Percentiles rank a stretch among this genome's conserved stretches.
Evolutionary conservation across 2,329 filamentous ascomycete species (phyloP).

Genomic region (Pseudovirgaria hyperparasitica): DNA sequence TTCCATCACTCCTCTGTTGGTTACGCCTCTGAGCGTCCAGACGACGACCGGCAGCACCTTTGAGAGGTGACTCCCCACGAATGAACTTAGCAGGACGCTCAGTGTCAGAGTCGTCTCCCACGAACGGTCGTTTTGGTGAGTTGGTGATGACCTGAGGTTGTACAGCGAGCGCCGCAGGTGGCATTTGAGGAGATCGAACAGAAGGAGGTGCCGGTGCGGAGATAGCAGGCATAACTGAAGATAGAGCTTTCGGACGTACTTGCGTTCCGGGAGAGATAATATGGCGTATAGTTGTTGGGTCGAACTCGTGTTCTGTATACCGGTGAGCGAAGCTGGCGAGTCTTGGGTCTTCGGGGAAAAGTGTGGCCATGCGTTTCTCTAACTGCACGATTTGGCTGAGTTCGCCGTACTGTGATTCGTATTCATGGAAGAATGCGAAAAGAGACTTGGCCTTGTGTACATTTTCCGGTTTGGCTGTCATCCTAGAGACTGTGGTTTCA

Average conservation of each 20-base stretch:
- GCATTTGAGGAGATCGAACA: too few relatives aligned
- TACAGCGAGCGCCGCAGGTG: slow-evolving; percentile 5
- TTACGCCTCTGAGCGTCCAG: slow-evolving; percentile 59
- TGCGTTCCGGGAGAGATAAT: slow-evolving; percentile 74
- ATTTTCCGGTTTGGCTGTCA: slow-evolving; percentile 65
- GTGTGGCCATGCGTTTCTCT: slow-evolving; percentile 81
- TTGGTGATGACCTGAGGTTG: slow-evolving; percentile 15
- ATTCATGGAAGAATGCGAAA: slow-evolving; percentile 86
- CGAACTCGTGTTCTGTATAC: slow-evolving; percentile 55
- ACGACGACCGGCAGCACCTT: slow-evolving; percentile 75
- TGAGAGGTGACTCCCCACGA: slow-evolving; percentile 84
- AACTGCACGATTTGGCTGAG: slow-evolving; percentile 80
- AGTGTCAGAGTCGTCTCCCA: slow-evolving; percentile 57
- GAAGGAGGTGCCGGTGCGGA: too few relatives aligned
- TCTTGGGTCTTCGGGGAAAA: slow-evolving; percentile 81
- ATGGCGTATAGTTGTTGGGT: slow-evolving; percentile 68
- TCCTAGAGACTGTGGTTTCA: slow-evolving; percentile 77
- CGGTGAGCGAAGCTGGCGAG: slow-evolving; percentile 64
- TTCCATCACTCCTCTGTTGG: slow-evolving; percentile 15
- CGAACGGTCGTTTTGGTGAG: slow-evolving; percentile 35
- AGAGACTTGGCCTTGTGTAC: slow-evolving; percentile 67
- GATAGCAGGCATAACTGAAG: slow-evolving; percentile 11
- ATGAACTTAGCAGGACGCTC: slow-evolving; percentile 75
- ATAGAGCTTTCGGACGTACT: slow-evolving; percentile 38
- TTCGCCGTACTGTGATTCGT: slow-evolving; percentile 90